Percentiles rank a stretch among this genome's conserved stretches.
phyloP scores from a whole-genome alignment of 2,329 filamentous ascomycete species.

The Teratosphaeria destructans region DNA sequence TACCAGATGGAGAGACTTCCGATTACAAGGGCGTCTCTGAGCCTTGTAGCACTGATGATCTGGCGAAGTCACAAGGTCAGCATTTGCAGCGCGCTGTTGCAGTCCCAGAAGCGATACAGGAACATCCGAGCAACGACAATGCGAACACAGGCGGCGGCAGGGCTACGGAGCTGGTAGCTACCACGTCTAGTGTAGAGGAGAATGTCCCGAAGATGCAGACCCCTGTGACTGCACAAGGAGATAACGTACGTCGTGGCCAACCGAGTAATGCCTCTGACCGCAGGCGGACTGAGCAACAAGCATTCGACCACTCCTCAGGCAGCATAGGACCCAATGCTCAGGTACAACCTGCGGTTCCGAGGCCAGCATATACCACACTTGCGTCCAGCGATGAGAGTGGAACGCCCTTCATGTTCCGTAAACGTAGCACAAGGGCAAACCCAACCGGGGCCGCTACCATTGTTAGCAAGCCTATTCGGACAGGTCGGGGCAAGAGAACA shows the following conservation, averaged over 20 bases:
- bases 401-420: constrained; percentile 21
- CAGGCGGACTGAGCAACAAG: not conserved
- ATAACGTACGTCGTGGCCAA: not conserved
- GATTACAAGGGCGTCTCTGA: not conserved
- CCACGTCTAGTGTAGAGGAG: not conserved
- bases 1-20: not conserved
- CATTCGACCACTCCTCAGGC: not conserved
- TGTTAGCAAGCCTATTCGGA: not conserved
- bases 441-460: not conserved
- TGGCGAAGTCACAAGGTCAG: not conserved
- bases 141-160: not conserved
- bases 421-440: constrained; percentile 5
- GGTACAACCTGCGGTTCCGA: not conserved
- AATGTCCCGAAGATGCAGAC: not conserved
- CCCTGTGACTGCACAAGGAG: not conserved
- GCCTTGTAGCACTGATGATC: not conserved
- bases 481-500: not conserved
- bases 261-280: not conserved
- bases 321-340: not conserved
- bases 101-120: not conserved
- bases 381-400: not conserved
- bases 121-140: not conserved
- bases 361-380: not conserved
- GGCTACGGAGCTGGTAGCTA: not conserved
- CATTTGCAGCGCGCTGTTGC: not conserved